These are phyloP conservation scores for Aureobasidium uvarum DNA, from an alignment of 2,329 filamentous ascomycete genomes.

Conservation along the genomic window DNA sequence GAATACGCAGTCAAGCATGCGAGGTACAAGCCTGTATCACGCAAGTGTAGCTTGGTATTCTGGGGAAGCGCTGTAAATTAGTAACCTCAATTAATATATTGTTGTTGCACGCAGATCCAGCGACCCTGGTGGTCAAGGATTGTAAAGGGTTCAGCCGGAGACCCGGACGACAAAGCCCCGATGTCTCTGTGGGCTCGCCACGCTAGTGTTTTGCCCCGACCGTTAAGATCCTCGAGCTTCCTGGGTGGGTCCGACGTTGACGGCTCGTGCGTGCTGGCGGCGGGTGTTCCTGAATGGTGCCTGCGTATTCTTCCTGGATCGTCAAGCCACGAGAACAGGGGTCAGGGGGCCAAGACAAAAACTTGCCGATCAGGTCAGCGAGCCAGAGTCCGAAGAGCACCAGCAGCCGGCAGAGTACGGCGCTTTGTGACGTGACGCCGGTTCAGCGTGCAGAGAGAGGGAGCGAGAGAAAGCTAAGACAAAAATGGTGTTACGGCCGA, in stretches of 20 bases:
- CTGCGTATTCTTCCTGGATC: conserved; percentile 13
- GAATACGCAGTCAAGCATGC: not conserved
- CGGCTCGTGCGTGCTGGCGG: conserved; percentile 23
- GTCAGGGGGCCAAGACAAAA: conserved; percentile 25
- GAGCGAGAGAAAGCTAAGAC: conserved; percentile 1
- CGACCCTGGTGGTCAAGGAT: conserved; percentile 9
- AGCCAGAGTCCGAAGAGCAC: conserved; percentile 6
- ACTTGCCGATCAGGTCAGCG: conserved; percentile 24
- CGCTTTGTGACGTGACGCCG: conserved; percentile 18
- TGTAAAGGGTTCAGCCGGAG: not conserved
- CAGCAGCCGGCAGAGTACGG: conserved; percentile 4
- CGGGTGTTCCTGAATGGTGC: conserved; percentile 26
- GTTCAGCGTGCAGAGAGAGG: not conserved
- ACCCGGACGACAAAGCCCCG: conserved; percentile 2
- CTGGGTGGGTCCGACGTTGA: conserved; percentile 24
- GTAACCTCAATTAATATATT: not conserved
- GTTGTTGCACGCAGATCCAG: not conserved
- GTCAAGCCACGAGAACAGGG: conserved; percentile 27
- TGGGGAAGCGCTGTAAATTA: not conserved
- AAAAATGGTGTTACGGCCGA: conserved; percentile 4
- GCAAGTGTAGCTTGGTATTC: not conserved
- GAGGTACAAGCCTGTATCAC: not conserved
- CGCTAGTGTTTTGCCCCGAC: conserved; percentile 26
- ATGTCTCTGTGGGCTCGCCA: conserved; percentile 13
- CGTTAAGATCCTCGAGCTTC: conserved; percentile 24